phyloP scores from a whole-genome alignment of 306 rosid species.

The Arachis stenosperma region DNA sequence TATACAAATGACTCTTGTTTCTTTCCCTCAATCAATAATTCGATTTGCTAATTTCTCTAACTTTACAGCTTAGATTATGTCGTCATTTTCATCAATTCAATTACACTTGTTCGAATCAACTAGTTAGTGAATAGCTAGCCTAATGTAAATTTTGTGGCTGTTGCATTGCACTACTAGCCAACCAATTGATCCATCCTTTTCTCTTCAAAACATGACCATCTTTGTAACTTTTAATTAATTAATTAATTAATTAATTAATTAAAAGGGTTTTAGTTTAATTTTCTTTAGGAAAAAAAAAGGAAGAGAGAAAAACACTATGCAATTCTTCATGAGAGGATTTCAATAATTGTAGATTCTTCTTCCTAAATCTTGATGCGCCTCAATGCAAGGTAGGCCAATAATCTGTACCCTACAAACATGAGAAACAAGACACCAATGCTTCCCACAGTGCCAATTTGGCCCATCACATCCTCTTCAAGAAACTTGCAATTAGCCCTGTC shows the following conservation, averaged over 20 bases:
- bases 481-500: slow-evolving; percentile 58
- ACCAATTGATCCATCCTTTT: slow-evolving; percentile 41
- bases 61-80: slow-evolving; percentile 42
- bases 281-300: background rate
- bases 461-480: slow-evolving; percentile 77
- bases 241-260: background rate
- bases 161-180: slow-evolving; percentile 29
- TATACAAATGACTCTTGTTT: slow-evolving; percentile 42
- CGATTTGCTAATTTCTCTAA: slow-evolving; percentile 28
- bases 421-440: slow-evolving; percentile 61
- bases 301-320: slow-evolving; percentile 4
- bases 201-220: slow-evolving; percentile 2
- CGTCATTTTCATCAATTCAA: slow-evolving; percentile 32
- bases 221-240: too few relatives aligned
- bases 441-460: slow-evolving; percentile 63
- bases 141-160: slow-evolving; percentile 31
- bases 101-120: slow-evolving; percentile 44
- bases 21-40: slow-evolving; percentile 28
- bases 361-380: slow-evolving; percentile 61
- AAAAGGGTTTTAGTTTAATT: background rate
- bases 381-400: slow-evolving; percentile 79
- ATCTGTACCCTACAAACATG: slow-evolving; percentile 84
- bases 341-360: background rate
- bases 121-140: slow-evolving; percentile 11
- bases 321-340: background rate